phyloP scores from a whole-genome alignment of 2,329 filamentous ascomycete genomes.

The Neodidymelliopsis sp. region DNA sequence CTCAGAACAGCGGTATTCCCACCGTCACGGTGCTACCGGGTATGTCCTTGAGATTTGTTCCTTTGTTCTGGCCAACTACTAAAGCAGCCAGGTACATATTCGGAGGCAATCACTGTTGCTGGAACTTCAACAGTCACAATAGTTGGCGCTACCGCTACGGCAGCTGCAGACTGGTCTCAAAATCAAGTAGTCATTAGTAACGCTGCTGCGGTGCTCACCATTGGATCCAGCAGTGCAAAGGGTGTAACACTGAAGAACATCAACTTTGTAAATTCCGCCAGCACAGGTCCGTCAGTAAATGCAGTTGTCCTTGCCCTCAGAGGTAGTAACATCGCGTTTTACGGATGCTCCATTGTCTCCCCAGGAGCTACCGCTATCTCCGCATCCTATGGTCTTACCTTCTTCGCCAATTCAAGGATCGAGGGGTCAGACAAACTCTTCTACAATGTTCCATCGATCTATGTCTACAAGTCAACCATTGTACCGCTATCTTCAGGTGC shows the following conservation, averaged over 20 bases:
- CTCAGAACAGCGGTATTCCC: constrained; percentile 51
- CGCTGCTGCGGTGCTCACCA: constrained; percentile 36
- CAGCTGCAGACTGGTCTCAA: constrained; percentile 42
- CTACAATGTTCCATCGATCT: constrained; percentile 51
- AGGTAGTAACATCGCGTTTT: constrained; percentile 54
- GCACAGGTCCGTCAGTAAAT: constrained; percentile 28
- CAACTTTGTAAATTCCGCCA: constrained; percentile 48
- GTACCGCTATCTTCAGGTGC: constrained; percentile 48
- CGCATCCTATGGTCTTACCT: constrained; percentile 41
- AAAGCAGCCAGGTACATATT: constrained; percentile 46
- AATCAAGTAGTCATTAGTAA: constrained; percentile 51
- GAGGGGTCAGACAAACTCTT: constrained; percentile 55
- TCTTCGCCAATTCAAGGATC: constrained; percentile 57
- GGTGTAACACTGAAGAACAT: constrained; percentile 51
- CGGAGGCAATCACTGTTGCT: constrained; percentile 51
- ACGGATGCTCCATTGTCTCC: constrained; percentile 55
- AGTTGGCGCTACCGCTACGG: constrained; percentile 41
- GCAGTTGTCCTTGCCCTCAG: constrained; percentile 41
- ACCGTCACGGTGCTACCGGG: constrained; percentile 56
- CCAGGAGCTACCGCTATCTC: constrained; percentile 44
- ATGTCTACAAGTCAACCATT: constrained; percentile 55
- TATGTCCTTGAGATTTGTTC: background rate
- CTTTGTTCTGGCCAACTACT: background rate
- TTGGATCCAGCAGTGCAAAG: constrained; percentile 38
- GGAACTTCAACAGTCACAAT: constrained; percentile 55